Conservation (phyloP, 2,329 filamentous ascomycete genomes). For the Neophaeococcomyces mojaviensis region DNA sequence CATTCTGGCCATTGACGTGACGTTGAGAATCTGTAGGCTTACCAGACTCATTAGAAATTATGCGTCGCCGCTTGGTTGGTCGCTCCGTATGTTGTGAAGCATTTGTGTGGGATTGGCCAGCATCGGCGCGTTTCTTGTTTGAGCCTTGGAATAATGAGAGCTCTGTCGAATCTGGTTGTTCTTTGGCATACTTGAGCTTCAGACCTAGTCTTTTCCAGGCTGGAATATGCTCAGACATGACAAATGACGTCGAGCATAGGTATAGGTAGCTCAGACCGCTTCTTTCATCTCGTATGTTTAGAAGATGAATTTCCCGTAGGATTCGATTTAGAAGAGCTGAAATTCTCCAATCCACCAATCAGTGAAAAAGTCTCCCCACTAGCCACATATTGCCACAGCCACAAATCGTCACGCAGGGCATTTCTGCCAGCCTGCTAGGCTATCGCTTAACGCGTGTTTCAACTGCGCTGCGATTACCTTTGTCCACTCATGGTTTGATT, state of each 20-base stretch:
- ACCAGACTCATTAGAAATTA: not conserved
- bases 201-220: slow-evolving; percentile 56
- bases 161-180: slow-evolving; percentile 16
- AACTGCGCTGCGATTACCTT: not conserved
- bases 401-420: not conserved
- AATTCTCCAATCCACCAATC: not conserved
- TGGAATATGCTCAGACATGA: slow-evolving; percentile 31
- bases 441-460: slow-evolving; percentile 5
- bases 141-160: not conserved
- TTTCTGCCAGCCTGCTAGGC: not conserved
- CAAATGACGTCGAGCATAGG: not conserved
- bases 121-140: not conserved
- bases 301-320: not conserved
- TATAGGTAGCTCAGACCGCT: not conserved
- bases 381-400: not conserved
- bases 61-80: slow-evolving; percentile 2
- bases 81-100: not conserved
- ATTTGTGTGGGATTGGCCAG: not conserved
- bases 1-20: not conserved
- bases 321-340: slow-evolving; percentile 5
- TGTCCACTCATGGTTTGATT: not conserved
- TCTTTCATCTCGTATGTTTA: not conserved
- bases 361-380: no score
- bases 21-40: not conserved
- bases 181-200: slow-evolving; percentile 50